Evolutionary conservation across 1,284 basidiomycete species (phyloP).

Genomic region (Flammula alnicola): DNA sequence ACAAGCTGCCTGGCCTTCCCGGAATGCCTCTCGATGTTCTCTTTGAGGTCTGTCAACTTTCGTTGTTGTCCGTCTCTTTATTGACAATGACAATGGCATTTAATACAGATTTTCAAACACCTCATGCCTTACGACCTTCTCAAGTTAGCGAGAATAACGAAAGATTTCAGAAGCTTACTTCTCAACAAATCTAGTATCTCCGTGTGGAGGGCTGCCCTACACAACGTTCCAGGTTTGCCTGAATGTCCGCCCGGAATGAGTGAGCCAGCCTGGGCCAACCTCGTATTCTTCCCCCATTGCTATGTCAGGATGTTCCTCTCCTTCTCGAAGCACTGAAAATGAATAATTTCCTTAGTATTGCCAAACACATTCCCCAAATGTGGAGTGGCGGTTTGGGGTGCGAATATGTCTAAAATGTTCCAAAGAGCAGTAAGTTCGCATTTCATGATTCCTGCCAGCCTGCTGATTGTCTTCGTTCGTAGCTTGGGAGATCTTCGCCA

Average conservation of each 20-base stretch:
- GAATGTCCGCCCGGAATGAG: constrained; percentile 47
- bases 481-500: background rate
- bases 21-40: constrained; percentile 52
- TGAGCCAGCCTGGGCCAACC: constrained; percentile 52
- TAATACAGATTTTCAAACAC: constrained; percentile 49
- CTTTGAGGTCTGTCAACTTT: constrained; percentile 43
- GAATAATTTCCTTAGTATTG: constrained; percentile 39
- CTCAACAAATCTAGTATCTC: constrained; percentile 44
- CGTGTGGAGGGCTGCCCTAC: constrained; percentile 50
- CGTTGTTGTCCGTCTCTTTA: background rate
- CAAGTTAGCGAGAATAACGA: constrained; percentile 50
- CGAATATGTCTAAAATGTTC: constrained; percentile 40
- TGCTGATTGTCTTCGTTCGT: background rate
- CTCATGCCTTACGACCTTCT: constrained; percentile 53
- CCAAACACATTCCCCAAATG: constrained; percentile 36
- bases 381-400: constrained; percentile 48
- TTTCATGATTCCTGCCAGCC: background rate
- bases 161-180: constrained; percentile 49
- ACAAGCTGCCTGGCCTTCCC: constrained; percentile 31
- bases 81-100: background rate
- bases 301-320: constrained; percentile 38
- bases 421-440: constrained; percentile 30
- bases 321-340: background rate
- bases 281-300: constrained; percentile 54
- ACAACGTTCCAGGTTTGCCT: constrained; percentile 44